Evolutionary conservation across 2,329 filamentous ascomycete genomes (phyloP), one percentile per base, ranked within the genome.

Genomic region (Boeremia lycopersici): DNA sequence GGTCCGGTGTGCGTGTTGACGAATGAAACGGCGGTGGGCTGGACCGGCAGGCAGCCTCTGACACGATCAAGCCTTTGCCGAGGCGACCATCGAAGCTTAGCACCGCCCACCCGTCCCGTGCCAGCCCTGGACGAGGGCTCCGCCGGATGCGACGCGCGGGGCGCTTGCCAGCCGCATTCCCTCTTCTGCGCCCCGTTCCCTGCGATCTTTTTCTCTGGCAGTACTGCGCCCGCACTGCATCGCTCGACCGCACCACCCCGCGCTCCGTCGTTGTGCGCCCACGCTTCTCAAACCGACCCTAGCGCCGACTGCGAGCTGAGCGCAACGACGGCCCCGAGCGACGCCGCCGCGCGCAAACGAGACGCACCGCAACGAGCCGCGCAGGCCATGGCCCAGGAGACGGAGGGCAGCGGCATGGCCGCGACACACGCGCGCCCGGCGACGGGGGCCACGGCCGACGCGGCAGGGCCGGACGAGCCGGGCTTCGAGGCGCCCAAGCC

Each of bases 401-500:
- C 31, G 28, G 48, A 44, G 34, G 26, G 35, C 36, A 31, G 36
- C 35, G 30, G 17, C 29, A 35, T 36, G 33, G 43, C 31, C 1
- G 29, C 42, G 30, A 50, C 52, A 58, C 43, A 57, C 42, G 26
- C 63, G 49, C 43, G 52, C 49, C 23, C 19, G 55, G 47, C 48
- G 42, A 48, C 42, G 31, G 43, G 49, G 23, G 42, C 30, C n/a
- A 31, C 46, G 7, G 40, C 53, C 26, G 57, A 49, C 11, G 15
- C 45, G 2, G 47, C 46, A 44, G 64, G 63, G 53, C 48, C 46
- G 8, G 60, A 43, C 25, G 38, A 31, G 44, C 46, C 45, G 29
- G 34, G 40, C 4, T 45, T 49, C 13, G 45, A 45, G 45, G 29
- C 46, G 15, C 56, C 51, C 15, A 64, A 60, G 57, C 69, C 67